phyloP scores from a whole-genome alignment of 805 yeast species.

The Candida lessepsii region DNA sequence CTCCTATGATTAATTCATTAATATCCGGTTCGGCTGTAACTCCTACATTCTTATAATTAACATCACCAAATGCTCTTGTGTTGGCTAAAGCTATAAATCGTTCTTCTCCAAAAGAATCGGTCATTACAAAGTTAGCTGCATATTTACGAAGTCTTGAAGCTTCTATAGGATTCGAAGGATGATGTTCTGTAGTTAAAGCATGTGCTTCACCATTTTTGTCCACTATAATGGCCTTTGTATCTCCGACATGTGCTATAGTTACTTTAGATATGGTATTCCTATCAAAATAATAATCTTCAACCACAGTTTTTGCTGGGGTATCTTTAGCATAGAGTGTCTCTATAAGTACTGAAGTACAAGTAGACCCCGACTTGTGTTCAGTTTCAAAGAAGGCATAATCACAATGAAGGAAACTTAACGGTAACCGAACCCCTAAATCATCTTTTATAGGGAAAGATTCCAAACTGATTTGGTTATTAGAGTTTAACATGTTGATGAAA shows the following conservation, averaged over 20 bases:
- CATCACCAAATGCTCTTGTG: conserved; percentile 92
- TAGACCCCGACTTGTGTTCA: conserved; percentile 58
- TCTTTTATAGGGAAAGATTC: conserved; percentile 30
- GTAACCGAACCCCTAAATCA: conserved; percentile 60
- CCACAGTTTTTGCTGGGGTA: conserved; percentile 27
- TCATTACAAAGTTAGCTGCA: conserved; percentile 60
- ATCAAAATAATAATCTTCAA: conserved; percentile 54
- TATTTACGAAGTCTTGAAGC: conserved; percentile 65
- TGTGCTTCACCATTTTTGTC: conserved; percentile 80
- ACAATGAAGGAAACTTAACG: conserved; percentile 61
- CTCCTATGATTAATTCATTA: conserved; percentile 65
- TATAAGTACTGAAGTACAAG: conserved; percentile 65
- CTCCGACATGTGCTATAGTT: conserved; percentile 88
- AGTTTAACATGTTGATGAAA: conserved; percentile 25
- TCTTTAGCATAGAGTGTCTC: conserved; percentile 44
- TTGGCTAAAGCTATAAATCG: conserved; percentile 82
- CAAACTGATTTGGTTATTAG: conserved; percentile 18
- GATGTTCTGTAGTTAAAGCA: conserved; percentile 76
- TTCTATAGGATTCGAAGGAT: conserved; percentile 82
- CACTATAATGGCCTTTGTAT: conserved; percentile 82
- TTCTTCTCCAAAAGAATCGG: conserved; percentile 92
- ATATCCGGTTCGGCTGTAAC: conserved; percentile 92
- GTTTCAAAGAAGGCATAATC: conserved; percentile 58
- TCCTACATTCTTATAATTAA: conserved; percentile 76
- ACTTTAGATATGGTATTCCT: conserved; percentile 65